Percentiles rank a stretch among this genome's conserved stretches.
These are phyloP conservation scores for Alternaria arbusti DNA, from an alignment of 2,329 filamentous ascomycete genomes.

Conservation along the genomic window DNA sequence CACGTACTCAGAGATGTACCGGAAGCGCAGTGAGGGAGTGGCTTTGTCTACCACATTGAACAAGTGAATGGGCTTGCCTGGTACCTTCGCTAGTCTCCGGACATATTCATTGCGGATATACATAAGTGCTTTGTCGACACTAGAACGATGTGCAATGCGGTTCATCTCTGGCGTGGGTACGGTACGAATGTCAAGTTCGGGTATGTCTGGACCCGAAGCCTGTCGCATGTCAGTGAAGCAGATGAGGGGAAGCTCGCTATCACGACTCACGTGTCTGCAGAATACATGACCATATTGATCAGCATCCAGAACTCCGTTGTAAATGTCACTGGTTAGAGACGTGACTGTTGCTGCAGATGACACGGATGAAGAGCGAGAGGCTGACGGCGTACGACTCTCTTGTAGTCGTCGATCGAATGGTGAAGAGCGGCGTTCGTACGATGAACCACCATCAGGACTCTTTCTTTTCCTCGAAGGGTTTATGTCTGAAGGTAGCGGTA, in stretches of 20 bases:
- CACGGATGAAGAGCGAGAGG: constrained; percentile 31
- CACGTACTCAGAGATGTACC: constrained; percentile 70
- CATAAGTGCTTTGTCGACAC: constrained; percentile 39
- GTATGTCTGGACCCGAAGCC: constrained; percentile 24
- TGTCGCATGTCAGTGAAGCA: constrained; percentile 3
- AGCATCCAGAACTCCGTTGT: constrained; percentile 50
- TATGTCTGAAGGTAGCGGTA: not conserved
- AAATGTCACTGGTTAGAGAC: constrained; percentile 31
- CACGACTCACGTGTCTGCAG: constrained; percentile 38
- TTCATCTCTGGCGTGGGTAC: constrained; percentile 49
- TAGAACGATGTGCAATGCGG: constrained; percentile 30
- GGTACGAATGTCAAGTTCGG: constrained; percentile 35
- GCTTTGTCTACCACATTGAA: constrained; percentile 67
- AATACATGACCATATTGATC: constrained; percentile 48
- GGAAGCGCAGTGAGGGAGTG: constrained; percentile 67
- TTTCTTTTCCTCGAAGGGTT: constrained; percentile 32
- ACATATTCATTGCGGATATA: constrained; percentile 51
- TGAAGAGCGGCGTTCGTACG: constrained; percentile 27
- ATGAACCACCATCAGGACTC: constrained; percentile 21
- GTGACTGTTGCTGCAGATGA: constrained; percentile 17
- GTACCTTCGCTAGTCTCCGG: constrained; percentile 31
- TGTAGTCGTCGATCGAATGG: constrained; percentile 25
- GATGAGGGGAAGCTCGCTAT: not conserved
- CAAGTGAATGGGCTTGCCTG: constrained; percentile 59
- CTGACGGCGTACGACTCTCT: constrained; percentile 22